Evolutionary conservation across 257 asterid species (phyloP).

Genomic region (Solanum chilense): DNA sequence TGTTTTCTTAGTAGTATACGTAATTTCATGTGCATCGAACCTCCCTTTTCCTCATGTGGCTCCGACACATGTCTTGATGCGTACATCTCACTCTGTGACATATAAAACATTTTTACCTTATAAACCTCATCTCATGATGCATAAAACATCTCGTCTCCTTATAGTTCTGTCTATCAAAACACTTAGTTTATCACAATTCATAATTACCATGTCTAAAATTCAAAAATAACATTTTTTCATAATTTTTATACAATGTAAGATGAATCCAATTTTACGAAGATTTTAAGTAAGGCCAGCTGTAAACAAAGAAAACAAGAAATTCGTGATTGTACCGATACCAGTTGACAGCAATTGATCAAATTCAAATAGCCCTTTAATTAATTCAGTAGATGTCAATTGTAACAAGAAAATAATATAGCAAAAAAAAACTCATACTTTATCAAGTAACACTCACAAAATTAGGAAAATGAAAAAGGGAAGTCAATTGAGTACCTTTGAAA

Average conservation of each 20-base stretch:
- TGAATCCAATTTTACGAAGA: not conserved
- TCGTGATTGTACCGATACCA: no score
- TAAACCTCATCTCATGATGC: not conserved
- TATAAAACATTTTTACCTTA: not conserved
- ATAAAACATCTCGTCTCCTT: not conserved
- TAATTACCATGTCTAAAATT: not conserved
- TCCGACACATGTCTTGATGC: not conserved
- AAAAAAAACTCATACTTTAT: not conserved
- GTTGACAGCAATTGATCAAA: not conserved
- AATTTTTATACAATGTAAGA: not conserved
- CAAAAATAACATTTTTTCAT: not conserved
- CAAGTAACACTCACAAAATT: not conserved
- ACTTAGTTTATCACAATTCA: not conserved
- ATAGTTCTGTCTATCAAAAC: not conserved
- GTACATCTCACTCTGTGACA: not conserved
- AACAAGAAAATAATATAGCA: not conserved
- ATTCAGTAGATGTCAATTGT: not conserved
- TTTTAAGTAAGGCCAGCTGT: not conserved
- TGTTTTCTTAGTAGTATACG: not conserved
- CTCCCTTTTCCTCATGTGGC: not conserved
- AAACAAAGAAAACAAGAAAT: no score
- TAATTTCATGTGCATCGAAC: not conserved
- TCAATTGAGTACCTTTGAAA: slow-evolving; percentile 21
- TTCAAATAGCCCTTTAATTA: not conserved
- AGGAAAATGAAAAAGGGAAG: not conserved